Percentiles rank a stretch among this genome's conserved stretches.
Evolutionary conservation across 1,284 basidiomycete species (phyloP).

Genomic region (Chalciporus sp.): DNA sequence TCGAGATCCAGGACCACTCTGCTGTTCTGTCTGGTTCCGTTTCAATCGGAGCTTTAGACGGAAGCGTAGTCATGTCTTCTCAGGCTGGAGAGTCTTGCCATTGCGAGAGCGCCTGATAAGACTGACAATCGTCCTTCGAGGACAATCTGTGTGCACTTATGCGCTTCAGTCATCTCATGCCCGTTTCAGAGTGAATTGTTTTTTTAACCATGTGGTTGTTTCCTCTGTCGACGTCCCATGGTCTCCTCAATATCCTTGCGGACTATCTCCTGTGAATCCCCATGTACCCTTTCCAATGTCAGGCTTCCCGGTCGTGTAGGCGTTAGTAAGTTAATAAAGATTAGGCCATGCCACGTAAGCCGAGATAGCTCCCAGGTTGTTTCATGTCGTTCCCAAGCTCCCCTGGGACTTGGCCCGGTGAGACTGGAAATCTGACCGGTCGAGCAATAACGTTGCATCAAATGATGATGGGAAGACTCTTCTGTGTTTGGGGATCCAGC

Average conservation of each 20-base stretch:
- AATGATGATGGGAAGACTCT: not conserved
- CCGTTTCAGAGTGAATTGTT: constrained; percentile 22
- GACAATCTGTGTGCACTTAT: constrained; percentile 30
- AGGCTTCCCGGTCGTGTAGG: constrained; percentile 14
- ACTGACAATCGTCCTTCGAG: constrained; percentile 23
- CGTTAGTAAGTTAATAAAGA: constrained; percentile 10
- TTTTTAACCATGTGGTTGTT: constrained; percentile 22
- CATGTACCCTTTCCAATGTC: constrained; percentile 28
- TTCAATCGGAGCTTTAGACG: constrained; percentile 24
- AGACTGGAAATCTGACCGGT: not conserved
- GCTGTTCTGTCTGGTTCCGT: constrained; percentile 20
- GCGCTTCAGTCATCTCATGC: constrained; percentile 22
- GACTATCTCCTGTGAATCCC: constrained; percentile 30
- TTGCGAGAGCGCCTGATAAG: constrained; percentile 21
- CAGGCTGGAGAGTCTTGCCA: constrained; percentile 27
- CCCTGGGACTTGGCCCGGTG: too few relatives aligned
- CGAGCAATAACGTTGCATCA: not conserved
- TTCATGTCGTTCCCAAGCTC: too few relatives aligned
- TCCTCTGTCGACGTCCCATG: constrained; percentile 11
- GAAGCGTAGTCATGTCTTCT: constrained; percentile 23
- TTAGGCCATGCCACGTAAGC: constrained; percentile 1
- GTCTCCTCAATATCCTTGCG: constrained; percentile 18
- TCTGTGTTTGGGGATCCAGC: too few relatives aligned
- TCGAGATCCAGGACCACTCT: constrained; percentile 16
- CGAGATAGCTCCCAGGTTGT: not conserved